Evolutionary conservation across 2,329 filamentous ascomycete genomes (phyloP).

Genomic region (Phaeosphaeria sp.): DNA sequence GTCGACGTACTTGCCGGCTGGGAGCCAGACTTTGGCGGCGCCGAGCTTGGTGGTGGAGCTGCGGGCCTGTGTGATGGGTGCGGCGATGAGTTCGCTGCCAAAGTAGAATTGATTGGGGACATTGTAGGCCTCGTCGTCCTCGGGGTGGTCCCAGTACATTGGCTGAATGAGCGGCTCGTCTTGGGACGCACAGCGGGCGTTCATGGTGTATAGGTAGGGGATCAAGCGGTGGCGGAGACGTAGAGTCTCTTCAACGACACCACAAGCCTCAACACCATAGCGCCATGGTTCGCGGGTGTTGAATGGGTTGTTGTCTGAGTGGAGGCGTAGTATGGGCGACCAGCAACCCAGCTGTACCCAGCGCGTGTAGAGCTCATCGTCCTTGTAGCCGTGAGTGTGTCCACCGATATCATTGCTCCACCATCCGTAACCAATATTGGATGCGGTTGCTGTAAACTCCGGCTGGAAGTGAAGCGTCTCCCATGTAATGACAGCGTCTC

Average conservation of each 20-base stretch:
- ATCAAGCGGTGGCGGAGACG: constrained; percentile 64
- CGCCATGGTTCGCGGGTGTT: constrained; percentile 69
- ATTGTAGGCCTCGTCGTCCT: constrained; percentile 60
- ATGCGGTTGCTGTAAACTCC: constrained; percentile 70
- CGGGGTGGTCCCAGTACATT: constrained; percentile 67
- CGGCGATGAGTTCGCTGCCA: constrained; percentile 63
- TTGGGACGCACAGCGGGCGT: constrained; percentile 53
- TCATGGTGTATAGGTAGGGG: constrained; percentile 67
- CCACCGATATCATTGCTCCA: constrained; percentile 74
- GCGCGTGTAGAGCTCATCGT: constrained; percentile 65
- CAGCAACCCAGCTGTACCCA: constrained; percentile 69
- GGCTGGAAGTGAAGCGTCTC: constrained; percentile 67
- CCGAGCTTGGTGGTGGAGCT: constrained; percentile 56
- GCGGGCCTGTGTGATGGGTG: constrained; percentile 62
- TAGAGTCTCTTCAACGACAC: constrained; percentile 58
- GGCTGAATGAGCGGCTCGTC: constrained; percentile 64
- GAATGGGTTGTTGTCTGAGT: constrained; percentile 65
- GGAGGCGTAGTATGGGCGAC: constrained; percentile 66
- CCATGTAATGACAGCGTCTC: constrained; percentile 67
- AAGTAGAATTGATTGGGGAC: constrained; percentile 67
- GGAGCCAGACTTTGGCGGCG: constrained; percentile 63
- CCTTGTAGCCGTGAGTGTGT: constrained; percentile 62
- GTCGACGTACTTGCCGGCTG: constrained; percentile 61
- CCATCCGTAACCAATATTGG: constrained; percentile 72
- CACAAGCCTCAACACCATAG: constrained; percentile 55